Conservation (phyloP, 495 filamentous ascomycete species). For the Geopyxis carbonaria region DNA sequence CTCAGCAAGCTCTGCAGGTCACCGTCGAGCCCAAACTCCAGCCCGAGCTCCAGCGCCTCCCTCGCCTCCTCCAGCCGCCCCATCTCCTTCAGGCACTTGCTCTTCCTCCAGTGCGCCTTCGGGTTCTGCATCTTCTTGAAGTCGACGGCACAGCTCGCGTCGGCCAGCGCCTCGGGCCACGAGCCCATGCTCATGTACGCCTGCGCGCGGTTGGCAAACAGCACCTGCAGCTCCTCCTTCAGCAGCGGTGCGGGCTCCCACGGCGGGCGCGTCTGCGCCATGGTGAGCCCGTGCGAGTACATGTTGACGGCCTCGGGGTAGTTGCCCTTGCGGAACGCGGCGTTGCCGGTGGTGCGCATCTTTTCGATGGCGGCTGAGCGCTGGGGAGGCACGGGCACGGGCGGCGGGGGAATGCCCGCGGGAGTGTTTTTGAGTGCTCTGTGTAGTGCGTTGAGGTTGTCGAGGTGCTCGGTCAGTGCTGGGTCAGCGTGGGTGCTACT, state of each 20-base stretch:
- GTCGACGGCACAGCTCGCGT: slow-evolving; percentile 82
- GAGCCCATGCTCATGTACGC: slow-evolving; percentile 60
- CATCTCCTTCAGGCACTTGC: slow-evolving; percentile 79
- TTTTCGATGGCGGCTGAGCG: slow-evolving; percentile 71
- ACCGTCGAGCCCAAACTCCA: slow-evolving; percentile 62
- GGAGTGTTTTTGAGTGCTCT: slow-evolving; percentile 34
- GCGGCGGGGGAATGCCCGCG: slow-evolving; percentile 54
- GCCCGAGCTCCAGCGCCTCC: slow-evolving; percentile 49
- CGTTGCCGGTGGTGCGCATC: slow-evolving; percentile 75
- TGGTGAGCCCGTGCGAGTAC: slow-evolving; percentile 69
- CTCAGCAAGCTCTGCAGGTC: slow-evolving; percentile 52
- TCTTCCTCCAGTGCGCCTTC: slow-evolving; percentile 85
- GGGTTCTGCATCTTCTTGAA: slow-evolving; percentile 70
- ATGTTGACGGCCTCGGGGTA: slow-evolving; percentile 59
- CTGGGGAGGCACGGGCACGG: slow-evolving; percentile 69
- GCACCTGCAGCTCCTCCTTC: slow-evolving; percentile 58
- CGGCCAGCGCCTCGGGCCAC: slow-evolving; percentile 68
- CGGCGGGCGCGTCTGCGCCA: slow-evolving; percentile 60
- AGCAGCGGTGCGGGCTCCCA: slow-evolving; percentile 78
- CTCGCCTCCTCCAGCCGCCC: slow-evolving; percentile 64
- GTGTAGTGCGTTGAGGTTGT: slow-evolving; percentile 56
- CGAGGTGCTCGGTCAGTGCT: slow-evolving; percentile 39
- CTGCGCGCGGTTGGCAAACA: slow-evolving; percentile 82
- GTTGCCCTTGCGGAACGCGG: slow-evolving; percentile 56
- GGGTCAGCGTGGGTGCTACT: slow-evolving; percentile 25